These are phyloP conservation scores for Cystofilobasidium macerans DNA, from an alignment of 768 basidiomycete genomes.

Conservation along the genomic window DNA sequence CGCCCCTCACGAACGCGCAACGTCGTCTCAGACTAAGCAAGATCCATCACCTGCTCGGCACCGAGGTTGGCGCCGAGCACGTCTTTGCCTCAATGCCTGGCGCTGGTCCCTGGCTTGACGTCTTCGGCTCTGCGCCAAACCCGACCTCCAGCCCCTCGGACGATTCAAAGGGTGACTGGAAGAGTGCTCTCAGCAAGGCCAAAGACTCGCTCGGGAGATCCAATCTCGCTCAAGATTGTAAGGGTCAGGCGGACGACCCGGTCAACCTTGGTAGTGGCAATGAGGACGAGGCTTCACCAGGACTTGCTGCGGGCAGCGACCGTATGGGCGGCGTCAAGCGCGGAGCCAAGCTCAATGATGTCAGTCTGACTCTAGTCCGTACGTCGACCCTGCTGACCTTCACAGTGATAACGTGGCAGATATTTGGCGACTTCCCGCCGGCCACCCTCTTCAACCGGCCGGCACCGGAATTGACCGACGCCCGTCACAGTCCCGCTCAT, in stretches of 20 bases:
- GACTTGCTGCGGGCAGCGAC: background rate
- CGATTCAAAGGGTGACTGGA: background rate
- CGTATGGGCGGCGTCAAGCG: conserved; percentile 1
- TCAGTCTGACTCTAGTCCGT: background rate
- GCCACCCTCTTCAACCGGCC: background rate
- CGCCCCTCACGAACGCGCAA: background rate
- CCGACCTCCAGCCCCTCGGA: too few species aligned
- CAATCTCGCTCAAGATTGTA: background rate
- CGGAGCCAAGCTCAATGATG: background rate
- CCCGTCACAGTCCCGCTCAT: background rate
- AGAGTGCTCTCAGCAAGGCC: background rate
- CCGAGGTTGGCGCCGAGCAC: background rate
- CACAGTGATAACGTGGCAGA: background rate
- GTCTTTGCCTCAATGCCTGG: conserved; percentile 7
- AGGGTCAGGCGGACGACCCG: background rate
- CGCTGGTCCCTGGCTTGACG: conserved; percentile 3
- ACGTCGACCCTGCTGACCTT: background rate
- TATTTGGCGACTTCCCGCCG: conserved; percentile 9
- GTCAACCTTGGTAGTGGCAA: too few species aligned
- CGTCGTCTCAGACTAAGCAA: background rate
- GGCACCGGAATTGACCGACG: background rate
- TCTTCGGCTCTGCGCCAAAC: too few species aligned
- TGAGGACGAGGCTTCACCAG: background rate
- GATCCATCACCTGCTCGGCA: conserved; percentile 8
- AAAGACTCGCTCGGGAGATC: background rate